These are phyloP conservation scores for Tubosaeta sp. DNA, from an alignment of 768 basidiomycete species.

Conservation along the genomic window DNA sequence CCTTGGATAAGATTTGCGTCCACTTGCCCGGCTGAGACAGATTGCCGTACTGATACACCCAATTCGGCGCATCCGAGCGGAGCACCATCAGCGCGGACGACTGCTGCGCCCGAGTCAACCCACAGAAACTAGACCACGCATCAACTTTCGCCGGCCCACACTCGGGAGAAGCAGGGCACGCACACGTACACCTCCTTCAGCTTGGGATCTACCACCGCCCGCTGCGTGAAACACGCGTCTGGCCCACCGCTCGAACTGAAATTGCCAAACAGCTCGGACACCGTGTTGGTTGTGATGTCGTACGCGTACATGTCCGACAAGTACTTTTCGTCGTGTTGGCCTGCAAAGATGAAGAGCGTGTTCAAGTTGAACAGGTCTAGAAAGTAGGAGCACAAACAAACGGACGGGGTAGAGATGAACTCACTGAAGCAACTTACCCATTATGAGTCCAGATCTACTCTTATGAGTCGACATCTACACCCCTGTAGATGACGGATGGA, in stretches of 20 bases:
- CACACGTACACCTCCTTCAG: constrained; percentile 73
- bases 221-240: constrained; percentile 68
- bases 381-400: not conserved
- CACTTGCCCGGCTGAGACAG: constrained; percentile 56
- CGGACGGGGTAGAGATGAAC: constrained; percentile 19
- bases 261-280: constrained; percentile 60
- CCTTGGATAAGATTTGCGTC: constrained; percentile 51
- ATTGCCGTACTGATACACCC: constrained; percentile 61
- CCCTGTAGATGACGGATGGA: too few species aligned
- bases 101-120: constrained; percentile 45
- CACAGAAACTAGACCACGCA: constrained; percentile 48
- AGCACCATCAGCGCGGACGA: constrained; percentile 39
- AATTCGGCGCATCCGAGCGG: constrained; percentile 50
- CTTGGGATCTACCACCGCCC: constrained; percentile 63
- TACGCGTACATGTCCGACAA: constrained; percentile 76
- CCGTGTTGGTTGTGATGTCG: constrained; percentile 53
- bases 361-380: constrained; percentile 33
- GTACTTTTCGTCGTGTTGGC: constrained; percentile 62
- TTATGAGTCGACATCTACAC: too few species aligned
- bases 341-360: constrained; percentile 69
- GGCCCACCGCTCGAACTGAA: constrained; percentile 61
- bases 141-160: not conserved
- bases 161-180: constrained; percentile 18
- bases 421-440: constrained; percentile 61
- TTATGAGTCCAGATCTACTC: too few species aligned